Conservation (phyloP, 2,329 filamentous ascomycete species). For the Ascosphaera pollenicola region DNA sequence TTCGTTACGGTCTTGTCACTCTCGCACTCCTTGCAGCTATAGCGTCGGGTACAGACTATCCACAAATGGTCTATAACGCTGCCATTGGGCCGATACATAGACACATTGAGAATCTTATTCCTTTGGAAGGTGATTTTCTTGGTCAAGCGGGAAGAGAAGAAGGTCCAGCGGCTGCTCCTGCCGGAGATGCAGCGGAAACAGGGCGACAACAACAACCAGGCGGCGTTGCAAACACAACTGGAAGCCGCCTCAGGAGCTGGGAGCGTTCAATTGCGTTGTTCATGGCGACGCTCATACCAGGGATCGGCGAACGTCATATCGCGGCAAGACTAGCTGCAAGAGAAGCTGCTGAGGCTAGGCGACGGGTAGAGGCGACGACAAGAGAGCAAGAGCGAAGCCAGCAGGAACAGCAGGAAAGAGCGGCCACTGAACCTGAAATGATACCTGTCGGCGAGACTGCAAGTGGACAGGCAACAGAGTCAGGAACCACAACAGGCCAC, state of each 20-base stretch:
- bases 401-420: too few relatives aligned
- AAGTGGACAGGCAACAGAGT: too few relatives aligned
- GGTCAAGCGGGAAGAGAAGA: too few relatives aligned
- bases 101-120: slow-evolving; percentile 23
- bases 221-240: too few relatives aligned
- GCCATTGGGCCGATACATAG: slow-evolving; percentile 19
- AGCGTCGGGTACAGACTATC: slow-evolving; percentile 19
- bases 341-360: slow-evolving; percentile 12
- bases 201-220: slow-evolving; percentile 6
- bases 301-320: slow-evolving; percentile 38
- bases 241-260: slow-evolving; percentile 17
- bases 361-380: too few relatives aligned
- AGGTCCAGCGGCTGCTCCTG: slow-evolving; percentile 1
- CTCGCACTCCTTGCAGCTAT: slow-evolving; percentile 17
- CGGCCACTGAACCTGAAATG: too few relatives aligned
- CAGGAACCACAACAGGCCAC: too few relatives aligned
- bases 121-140: slow-evolving; percentile 7
- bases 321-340: slow-evolving; percentile 28
- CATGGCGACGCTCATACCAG: slow-evolving; percentile 37
- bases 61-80: slow-evolving; percentile 13
- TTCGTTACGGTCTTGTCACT: slow-evolving; percentile 18
- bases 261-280: slow-evolving; percentile 40
- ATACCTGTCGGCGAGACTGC: too few relatives aligned
- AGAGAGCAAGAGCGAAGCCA: too few relatives aligned
- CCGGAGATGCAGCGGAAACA: slow-evolving; percentile 2